Evolutionary conservation across 306 rosid species (phyloP).

Genomic region (Quercus wislizeni): DNA sequence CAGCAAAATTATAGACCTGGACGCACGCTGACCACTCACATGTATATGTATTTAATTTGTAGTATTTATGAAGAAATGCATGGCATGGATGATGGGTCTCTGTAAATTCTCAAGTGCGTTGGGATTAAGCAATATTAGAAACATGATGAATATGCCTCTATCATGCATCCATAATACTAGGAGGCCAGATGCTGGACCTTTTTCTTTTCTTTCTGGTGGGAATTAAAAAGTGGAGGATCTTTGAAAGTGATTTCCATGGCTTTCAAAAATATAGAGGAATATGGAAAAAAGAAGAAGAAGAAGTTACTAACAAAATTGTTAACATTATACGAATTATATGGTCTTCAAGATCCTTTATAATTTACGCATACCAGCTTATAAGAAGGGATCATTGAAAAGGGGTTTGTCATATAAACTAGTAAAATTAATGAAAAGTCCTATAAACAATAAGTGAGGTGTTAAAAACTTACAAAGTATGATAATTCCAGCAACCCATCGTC

Average conservation of each 20-base stretch:
- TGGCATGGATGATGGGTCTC: background rate
- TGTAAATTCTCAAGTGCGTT: background rate
- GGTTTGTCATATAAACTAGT: background rate
- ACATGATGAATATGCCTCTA: slow-evolving; percentile 7
- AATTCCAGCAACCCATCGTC: slow-evolving; percentile 86
- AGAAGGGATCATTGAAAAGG: too few relatives aligned
- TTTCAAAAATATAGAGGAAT: background rate
- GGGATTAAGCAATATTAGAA: background rate
- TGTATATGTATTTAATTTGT: background rate
- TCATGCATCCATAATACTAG: background rate
- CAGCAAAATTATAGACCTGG: background rate
- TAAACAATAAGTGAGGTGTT: background rate
- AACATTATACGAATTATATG: background rate
- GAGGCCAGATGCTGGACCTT: background rate
- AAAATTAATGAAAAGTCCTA: background rate
- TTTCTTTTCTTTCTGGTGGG: background rate
- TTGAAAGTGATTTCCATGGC: background rate
- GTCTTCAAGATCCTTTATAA: background rate
- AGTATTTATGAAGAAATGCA: background rate
- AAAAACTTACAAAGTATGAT: slow-evolving; percentile 75
- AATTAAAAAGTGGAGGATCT: background rate
- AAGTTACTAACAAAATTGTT: too few relatives aligned
- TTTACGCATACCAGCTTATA: background rate
- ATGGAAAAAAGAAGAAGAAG: too few relatives aligned
- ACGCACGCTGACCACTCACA: background rate